These are phyloP conservation scores for Phenoliferia sp. DNA, from an alignment of 1,284 basidiomycete species.

Conservation along the genomic window DNA sequence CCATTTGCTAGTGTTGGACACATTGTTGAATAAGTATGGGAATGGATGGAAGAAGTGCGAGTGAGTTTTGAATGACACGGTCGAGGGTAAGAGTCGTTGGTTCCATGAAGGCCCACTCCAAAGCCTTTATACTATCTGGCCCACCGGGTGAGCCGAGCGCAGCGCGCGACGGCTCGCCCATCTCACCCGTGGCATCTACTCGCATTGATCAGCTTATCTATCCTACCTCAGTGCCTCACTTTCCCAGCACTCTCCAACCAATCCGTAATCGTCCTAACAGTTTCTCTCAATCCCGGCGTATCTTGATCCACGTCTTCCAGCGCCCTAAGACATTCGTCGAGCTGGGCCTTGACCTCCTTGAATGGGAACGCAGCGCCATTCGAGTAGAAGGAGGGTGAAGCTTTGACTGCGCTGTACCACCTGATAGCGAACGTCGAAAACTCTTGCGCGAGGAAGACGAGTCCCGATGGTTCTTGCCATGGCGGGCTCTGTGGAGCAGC, in stretches of 20 bases:
- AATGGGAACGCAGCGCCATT: slow-evolving; percentile 25
- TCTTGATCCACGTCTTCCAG: not conserved
- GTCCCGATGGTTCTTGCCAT: slow-evolving; percentile 69
- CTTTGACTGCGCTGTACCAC: slow-evolving; percentile 64
- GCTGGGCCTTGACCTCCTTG: slow-evolving; percentile 14
- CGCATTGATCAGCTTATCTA: not conserved
- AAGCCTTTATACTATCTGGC: not conserved
- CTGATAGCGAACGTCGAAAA: slow-evolving; percentile 67
- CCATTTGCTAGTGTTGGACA: not conserved
- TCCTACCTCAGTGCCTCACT: not conserved
- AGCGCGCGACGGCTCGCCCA: not conserved
- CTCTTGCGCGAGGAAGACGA: slow-evolving; percentile 69
- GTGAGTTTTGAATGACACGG: not conserved
- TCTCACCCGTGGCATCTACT: not conserved
- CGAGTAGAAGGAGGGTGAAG: slow-evolving; percentile 6
- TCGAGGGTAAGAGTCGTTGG: not conserved
- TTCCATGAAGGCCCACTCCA: not conserved
- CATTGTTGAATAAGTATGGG: too few species aligned
- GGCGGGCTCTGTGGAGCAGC: slow-evolving; percentile 59
- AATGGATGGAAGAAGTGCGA: not conserved
- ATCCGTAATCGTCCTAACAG: not conserved
- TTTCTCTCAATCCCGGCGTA: not conserved
- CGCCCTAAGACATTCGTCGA: not conserved
- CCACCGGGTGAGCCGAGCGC: not conserved
- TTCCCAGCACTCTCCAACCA: not conserved